Evolutionary conservation across 2,329 filamentous ascomycete genomes (phyloP), one percentile per base, ranked within the genome.

Genomic region (Pseudogymnoascus sp.): DNA sequence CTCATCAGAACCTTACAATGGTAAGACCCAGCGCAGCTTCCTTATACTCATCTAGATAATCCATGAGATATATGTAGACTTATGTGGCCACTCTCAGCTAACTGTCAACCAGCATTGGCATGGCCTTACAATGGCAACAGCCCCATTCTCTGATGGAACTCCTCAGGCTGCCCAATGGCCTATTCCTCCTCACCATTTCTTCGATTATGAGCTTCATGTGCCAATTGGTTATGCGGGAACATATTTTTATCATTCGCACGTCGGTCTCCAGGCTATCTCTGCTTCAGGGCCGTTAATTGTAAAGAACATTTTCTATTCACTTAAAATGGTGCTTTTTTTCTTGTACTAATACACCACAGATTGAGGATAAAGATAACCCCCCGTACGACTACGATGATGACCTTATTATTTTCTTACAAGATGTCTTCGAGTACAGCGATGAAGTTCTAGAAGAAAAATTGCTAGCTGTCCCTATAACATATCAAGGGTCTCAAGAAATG

Each of bases 361-460:
- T 52, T 8, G 75, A 79, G 55, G 65, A 66, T 12, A 7, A 45
- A 18, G n/a, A n/a, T n/a, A n/a, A 57, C 6, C 8, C 41, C 33
- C 83, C 83, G 0, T 86, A 84, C 63, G 37, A 76, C 0, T 88
- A 85, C 63, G 82, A 88, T 60, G 83, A 81, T 2, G 85, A 88
- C 23, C 74, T 79, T 0, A 75, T 81, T 2, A 61, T 88, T 2
- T 68, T 76, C 10, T 69, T 86, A 2, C 74, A 76, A 3, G 85
- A 88, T 63, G 78, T 80, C 63, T 88, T 81, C 68, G 74, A 74
- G 34, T 76, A 78, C 57, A 75, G 76, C 0, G 82, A 88, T 62
- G 61, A 73, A 0, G 67, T 70, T 0, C 78, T 88, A 26, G 77
- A 79, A 60, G 61, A 72, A 0, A 81, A 78, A 0, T 72, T 88